phyloP scores from a whole-genome alignment of 2,329 filamentous ascomycete species.

The Whalleya microplaca region DNA sequence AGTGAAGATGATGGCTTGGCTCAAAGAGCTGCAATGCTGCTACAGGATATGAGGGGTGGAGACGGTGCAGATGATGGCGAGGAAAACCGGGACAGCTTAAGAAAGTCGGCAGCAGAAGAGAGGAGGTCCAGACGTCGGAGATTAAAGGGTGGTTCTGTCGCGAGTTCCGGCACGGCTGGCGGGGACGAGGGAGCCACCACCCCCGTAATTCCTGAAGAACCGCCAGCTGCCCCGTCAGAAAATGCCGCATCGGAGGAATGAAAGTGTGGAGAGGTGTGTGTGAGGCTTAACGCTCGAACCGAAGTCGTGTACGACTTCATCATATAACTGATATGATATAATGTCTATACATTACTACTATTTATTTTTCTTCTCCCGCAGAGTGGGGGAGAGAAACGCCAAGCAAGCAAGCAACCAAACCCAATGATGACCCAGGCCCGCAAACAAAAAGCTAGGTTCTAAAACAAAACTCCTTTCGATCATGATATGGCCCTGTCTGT shows the following conservation, averaged over 20 bases:
- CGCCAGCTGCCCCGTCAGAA: slow-evolving; percentile 14
- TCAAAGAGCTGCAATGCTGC: slow-evolving; percentile 78
- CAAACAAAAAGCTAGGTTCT: too few species aligned
- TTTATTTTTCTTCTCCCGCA: neutral
- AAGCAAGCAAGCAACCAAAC: neutral
- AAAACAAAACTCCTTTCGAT: too few species aligned
- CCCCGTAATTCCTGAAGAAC: slow-evolving; percentile 25
- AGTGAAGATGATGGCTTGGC: slow-evolving; percentile 79
- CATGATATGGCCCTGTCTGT: too few species aligned
- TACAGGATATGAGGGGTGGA: slow-evolving; percentile 78
- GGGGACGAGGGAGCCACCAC: slow-evolving; percentile 30
- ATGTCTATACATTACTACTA: neutral
- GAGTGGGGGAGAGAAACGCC: neutral
- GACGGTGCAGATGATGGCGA: slow-evolving; percentile 61
- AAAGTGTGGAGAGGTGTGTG: neutral
- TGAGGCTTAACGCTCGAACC: neutral
- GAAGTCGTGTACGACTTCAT: neutral
- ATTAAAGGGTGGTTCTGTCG: slow-evolving; percentile 34
- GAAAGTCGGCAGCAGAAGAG: slow-evolving; percentile 54
- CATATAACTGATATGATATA: neutral
- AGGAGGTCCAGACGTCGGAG: slow-evolving; percentile 38
- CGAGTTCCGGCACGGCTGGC: slow-evolving; percentile 22
- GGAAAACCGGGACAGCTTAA: slow-evolving; percentile 62
- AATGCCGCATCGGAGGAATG: neutral
- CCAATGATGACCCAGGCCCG: too few species aligned